Conservation (phyloP, 2,329 filamentous ascomycete genomes). For the Dactylellina leptospora region DNA sequence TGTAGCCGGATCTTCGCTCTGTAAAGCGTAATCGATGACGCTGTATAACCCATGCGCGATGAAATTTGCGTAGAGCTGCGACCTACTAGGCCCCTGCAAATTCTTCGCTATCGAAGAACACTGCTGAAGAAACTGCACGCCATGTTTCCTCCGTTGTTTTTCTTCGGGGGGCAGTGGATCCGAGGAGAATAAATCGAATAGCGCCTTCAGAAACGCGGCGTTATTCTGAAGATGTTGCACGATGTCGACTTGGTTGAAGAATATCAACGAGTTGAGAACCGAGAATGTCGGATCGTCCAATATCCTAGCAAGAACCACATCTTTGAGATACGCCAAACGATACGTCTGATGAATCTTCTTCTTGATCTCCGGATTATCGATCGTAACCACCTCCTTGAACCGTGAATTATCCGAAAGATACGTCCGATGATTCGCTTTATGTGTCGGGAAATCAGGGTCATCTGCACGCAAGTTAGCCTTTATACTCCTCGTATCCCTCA, state of each 20-base stretch:
- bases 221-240: slow-evolving; percentile 93
- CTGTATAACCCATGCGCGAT: slow-evolving; percentile 84
- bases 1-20: slow-evolving; percentile 82
- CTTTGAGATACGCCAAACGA: slow-evolving; percentile 93
- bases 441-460: slow-evolving; percentile 95
- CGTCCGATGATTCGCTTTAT: slow-evolving; percentile 96
- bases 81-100: slow-evolving; percentile 81
- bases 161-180: slow-evolving; percentile 53
- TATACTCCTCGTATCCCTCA: slow-evolving; percentile 18
- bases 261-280: slow-evolving; percentile 95
- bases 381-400: slow-evolving; percentile 95
- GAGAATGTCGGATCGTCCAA: slow-evolving; percentile 97
- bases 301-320: slow-evolving; percentile 95
- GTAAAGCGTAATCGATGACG: slow-evolving; percentile 90
- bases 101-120: slow-evolving; percentile 95
- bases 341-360: slow-evolving; percentile 97
- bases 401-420: slow-evolving; percentile 88
- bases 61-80: slow-evolving; percentile 87
- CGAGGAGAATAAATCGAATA: slow-evolving; percentile 82
- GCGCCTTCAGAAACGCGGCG: slow-evolving; percentile 77
- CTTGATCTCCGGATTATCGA: slow-evolving; percentile 80
- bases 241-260: slow-evolving; percentile 99
- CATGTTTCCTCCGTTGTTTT: slow-evolving; percentile 78
- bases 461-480: slow-evolving; percentile 65
- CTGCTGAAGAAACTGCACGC: slow-evolving; percentile 94